Evolutionary conservation across 1,284 basidiomycete genomes (phyloP).

Genomic region (Ustilago tritici): DNA sequence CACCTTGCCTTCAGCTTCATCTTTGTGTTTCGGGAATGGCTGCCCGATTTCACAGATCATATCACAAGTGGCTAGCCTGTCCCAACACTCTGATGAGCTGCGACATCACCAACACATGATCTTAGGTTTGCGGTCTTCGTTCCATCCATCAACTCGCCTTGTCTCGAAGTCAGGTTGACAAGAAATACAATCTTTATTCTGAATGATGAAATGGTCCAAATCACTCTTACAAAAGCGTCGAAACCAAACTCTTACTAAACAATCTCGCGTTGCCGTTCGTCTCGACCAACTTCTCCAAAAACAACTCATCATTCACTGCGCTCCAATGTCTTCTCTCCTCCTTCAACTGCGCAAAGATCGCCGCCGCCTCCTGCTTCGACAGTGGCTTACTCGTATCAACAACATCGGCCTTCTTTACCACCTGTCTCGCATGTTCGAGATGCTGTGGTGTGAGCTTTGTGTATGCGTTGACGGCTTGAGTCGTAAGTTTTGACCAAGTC

Average conservation of each 20-base stretch:
- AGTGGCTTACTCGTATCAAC: conserved; percentile 40
- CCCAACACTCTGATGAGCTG: too few species aligned
- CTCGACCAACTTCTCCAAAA: conserved; percentile 63
- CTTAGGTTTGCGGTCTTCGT: too few species aligned
- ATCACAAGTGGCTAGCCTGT: neutral
- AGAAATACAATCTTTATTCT: neutral
- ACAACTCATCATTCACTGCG: conserved; percentile 61
- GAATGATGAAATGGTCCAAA: neutral
- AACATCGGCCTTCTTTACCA: conserved; percentile 27
- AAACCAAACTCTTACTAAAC: conserved; percentile 55
- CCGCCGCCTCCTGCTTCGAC: conserved; percentile 45
- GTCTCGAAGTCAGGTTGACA: neutral
- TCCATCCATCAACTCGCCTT: too few species aligned
- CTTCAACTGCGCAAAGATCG: conserved; percentile 51
- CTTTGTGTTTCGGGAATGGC: neutral
- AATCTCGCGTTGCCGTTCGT: conserved; percentile 55
- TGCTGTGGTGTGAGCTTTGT: conserved; percentile 50
- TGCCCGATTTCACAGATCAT: neutral
- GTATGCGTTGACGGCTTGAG: conserved; percentile 57
- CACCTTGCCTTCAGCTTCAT: neutral
- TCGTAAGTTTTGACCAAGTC: conserved; percentile 12
- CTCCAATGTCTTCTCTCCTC: conserved; percentile 52
- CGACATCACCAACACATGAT: too few species aligned
- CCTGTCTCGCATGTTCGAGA: conserved; percentile 42
- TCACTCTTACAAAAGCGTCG: conserved; percentile 39